Evolutionary conservation across 1,139 yeast genomes (phyloP).

Genomic region (Suhomyces terraborum): DNA sequence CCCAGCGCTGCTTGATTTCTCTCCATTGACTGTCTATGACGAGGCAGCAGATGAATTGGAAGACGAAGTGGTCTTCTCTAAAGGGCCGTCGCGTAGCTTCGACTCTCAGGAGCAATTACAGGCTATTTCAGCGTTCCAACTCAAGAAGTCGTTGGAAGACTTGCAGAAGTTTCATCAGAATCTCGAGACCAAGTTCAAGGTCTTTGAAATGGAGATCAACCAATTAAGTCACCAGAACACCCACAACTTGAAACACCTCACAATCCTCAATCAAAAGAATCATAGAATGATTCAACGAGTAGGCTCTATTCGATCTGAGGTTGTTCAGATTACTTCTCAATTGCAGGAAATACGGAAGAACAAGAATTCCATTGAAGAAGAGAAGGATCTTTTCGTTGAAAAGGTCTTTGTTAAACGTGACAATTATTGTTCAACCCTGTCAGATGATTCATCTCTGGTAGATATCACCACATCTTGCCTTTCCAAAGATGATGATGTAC

Average conservation of each 20-base stretch:
- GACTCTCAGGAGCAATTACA: neutral
- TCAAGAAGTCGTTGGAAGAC: slow-evolving; percentile 18
- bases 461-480: slow-evolving; percentile 1
- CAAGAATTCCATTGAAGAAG: neutral
- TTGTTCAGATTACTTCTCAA: slow-evolving; percentile 11
- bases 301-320: slow-evolving; percentile 14
- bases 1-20: slow-evolving; percentile 1
- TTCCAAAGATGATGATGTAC: slow-evolving; percentile 1
- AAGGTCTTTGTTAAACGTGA: no score
- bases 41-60: slow-evolving; percentile 7
- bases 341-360: slow-evolving; percentile 11
- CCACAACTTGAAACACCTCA: slow-evolving; percentile 16
- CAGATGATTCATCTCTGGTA: neutral
- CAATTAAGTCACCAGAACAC: slow-evolving; percentile 14
- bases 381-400: no score
- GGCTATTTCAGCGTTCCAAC: slow-evolving; percentile 6
- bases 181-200: slow-evolving; percentile 15
- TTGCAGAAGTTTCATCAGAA: slow-evolving; percentile 16
- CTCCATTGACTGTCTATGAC: slow-evolving; percentile 9
- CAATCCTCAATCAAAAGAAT: slow-evolving; percentile 12
- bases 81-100: slow-evolving; percentile 2
- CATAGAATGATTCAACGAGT: slow-evolving; percentile 14
- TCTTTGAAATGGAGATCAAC: slow-evolving; percentile 15
- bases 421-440: no score
- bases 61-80: slow-evolving; percentile 8